These are phyloP conservation scores for Trichomonas gallinae DNA, from an alignment of 208 protist species.

Conservation along the genomic window DNA sequence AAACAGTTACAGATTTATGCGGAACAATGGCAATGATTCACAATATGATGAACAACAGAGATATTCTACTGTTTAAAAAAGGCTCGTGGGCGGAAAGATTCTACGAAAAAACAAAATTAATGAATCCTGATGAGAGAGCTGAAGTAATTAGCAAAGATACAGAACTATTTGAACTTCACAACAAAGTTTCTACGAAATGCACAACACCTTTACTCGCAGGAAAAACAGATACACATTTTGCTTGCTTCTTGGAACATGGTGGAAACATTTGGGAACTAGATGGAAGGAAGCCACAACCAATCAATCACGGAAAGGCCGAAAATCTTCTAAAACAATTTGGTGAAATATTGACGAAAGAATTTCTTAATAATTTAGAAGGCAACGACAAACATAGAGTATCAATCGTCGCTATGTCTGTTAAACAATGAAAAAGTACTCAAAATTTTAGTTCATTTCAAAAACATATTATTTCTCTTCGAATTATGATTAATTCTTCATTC, in stretches of 20 bases:
- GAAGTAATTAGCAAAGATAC: not conserved
- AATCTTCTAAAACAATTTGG: not conserved
- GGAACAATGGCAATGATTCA: constrained; percentile 36
- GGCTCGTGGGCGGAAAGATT: constrained; percentile 24
- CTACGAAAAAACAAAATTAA: not conserved
- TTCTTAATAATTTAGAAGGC: not conserved
- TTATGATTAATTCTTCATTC: too few species aligned
- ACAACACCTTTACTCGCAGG: not conserved
- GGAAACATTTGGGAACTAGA: constrained; percentile 30
- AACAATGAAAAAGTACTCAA: too few species aligned
- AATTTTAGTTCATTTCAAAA: too few species aligned
- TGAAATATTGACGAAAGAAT: not conserved
- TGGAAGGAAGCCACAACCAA: constrained; percentile 26
- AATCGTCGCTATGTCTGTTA: not conserved
- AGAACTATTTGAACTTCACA: constrained; percentile 14
- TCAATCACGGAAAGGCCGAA: constrained; percentile 20
- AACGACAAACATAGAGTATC: not conserved
- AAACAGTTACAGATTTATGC: constrained; percentile 33
- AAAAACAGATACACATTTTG: constrained; percentile 29
- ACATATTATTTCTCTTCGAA: too few species aligned
- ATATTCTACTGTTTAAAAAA: not conserved
- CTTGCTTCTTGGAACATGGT: constrained; percentile 20
- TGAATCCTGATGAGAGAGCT: constrained; percentile 25
- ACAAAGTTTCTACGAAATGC: not conserved
- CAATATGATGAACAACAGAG: constrained; percentile 27